These are phyloP conservation scores for Pichia manshurica DNA, from an alignment of 805 yeast species.

Conservation along the genomic window DNA sequence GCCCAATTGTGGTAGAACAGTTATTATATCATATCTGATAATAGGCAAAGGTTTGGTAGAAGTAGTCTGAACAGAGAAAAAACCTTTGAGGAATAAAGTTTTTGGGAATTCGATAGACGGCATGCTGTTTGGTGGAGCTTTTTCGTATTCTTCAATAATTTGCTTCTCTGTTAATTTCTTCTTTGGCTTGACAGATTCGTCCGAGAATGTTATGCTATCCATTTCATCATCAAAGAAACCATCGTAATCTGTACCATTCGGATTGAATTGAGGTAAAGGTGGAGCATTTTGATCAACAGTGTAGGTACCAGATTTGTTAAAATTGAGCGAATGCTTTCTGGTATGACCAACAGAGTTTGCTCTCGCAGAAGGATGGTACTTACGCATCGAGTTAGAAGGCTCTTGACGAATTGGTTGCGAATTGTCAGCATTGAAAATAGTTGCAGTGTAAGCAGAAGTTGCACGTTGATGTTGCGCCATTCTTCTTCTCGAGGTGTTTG, in stretches of 20 bases:
- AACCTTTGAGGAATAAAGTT: conserved; percentile 86
- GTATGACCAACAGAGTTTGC: conserved; percentile 85
- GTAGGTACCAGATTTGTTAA: conserved; percentile 18
- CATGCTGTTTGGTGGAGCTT: conserved; percentile 74
- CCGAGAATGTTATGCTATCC: conserved; percentile 30
- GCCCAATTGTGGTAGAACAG: conserved; percentile 67
- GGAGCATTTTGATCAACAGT: conserved; percentile 31
- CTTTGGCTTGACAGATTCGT: conserved; percentile 21
- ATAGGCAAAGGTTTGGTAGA: conserved; percentile 88
- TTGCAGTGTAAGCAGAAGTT: conserved; percentile 33
- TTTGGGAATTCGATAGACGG: conserved; percentile 92
- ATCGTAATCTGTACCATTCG: conserved; percentile 42
- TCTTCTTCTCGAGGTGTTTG: conserved; percentile 25
- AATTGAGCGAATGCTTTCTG: conserved; percentile 52
- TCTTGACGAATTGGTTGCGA: conserved; percentile 7
- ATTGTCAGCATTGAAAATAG: conserved; percentile 23
- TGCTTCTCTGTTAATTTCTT: conserved; percentile 41
- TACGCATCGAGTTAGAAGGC: conserved; percentile 3
- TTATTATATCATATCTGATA: conserved; percentile 76
- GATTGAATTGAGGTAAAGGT: conserved; percentile 37
- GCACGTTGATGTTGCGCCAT: conserved; percentile 33
- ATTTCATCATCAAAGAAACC: conserved; percentile 53
- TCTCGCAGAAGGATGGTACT: conserved; percentile 74
- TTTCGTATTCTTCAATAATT: conserved; percentile 37
- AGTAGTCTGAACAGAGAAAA: conserved; percentile 91